Evolutionary conservation across 331 rosid genomes (phyloP), one percentile per base, ranked within the genome.

Genomic region (Quercus tomentella): DNA sequence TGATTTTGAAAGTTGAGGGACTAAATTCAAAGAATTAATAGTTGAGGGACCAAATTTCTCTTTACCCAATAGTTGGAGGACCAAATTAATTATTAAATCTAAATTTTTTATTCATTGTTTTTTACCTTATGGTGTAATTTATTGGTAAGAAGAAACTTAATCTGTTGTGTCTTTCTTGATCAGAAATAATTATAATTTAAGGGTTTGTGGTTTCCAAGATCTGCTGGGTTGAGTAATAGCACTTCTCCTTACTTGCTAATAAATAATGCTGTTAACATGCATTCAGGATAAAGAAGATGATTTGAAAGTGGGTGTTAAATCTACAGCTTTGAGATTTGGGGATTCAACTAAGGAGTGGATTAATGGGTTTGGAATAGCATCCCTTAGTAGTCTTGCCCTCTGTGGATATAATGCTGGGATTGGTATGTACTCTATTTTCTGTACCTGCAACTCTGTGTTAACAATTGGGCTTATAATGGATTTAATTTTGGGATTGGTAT

Each of bases 211-310:
- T 60, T 60, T 10, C 33, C 17, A 49, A 60, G 33, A 60, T 21
- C 66, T 60, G 66, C 14, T 23, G 28, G 28, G 30, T 60, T 60
- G 66, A 22, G 66, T 23, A 60, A 60, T 10, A 21, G 30, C 30
- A 60, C 16, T 60, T 31, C n/a, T 63, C n/a, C 22, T 31, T 66
- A 22, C 72, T 65, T 37, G 55, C 51, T 26, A 75, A 45, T 71
- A 31, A 45, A 56, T 15, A 56, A 26, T 52, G 4, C 56, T 72
- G 3, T 30, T 20, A 60, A 79, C 43, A 69, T 71, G 81, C 72
- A 74, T 84, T 58, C 87, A 93, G 99, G 99, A 95, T 77, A 95
- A 95, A 85, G 92, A 86, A 72, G 99, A 95, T 45, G 98, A 91
- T 82, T 72, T 91, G 83, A 93, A 89, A 87, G 98, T 93, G 65